A percentile compares a stretch with the other conserved stretches of the same genome.
Evolutionary conservation across 2,329 filamentous ascomycete species (phyloP).

Genomic region (Colletotrichum paranaense): DNA sequence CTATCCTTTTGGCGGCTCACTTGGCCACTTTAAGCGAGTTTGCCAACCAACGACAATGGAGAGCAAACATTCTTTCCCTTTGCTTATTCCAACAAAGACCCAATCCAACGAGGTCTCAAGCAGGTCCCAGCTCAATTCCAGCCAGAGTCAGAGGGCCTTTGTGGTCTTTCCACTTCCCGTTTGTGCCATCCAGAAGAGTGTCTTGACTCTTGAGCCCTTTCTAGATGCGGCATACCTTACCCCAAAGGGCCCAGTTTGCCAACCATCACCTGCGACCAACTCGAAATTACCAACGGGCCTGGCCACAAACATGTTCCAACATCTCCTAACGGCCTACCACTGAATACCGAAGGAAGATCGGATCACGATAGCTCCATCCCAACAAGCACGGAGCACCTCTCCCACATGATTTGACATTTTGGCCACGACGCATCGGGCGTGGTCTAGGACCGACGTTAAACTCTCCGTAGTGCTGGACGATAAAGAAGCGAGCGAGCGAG

Average conservation of each 20-base stretch:
- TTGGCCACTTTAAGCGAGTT: conserved; percentile 22
- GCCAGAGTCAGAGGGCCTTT: background rate
- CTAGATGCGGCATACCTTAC: background rate
- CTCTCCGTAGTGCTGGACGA: background rate
- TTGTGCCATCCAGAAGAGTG: background rate
- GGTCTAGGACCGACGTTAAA: background rate
- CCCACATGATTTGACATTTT: conserved; percentile 1
- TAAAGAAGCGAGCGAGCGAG: background rate
- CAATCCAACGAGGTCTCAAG: background rate
- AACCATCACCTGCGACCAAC: background rate
- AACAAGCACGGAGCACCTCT: background rate
- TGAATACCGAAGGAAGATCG: background rate
- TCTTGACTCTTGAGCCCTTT: background rate
- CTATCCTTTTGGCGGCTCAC: conserved; percentile 22
- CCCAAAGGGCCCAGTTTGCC: no score
- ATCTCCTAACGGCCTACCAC: background rate
- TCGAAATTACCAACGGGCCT: background rate
- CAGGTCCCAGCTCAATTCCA: background rate
- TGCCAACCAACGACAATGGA: conserved; percentile 21
- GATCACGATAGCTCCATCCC: background rate
- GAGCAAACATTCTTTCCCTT: conserved; percentile 21
- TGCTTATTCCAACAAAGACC: conserved; percentile 25
- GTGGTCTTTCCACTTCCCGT: background rate
- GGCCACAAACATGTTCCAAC: background rate
- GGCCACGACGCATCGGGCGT: background rate